These are phyloP conservation scores for Penicillium vulpinum DNA, from an alignment of 2,329 filamentous ascomycete genomes.

Conservation along the genomic window DNA sequence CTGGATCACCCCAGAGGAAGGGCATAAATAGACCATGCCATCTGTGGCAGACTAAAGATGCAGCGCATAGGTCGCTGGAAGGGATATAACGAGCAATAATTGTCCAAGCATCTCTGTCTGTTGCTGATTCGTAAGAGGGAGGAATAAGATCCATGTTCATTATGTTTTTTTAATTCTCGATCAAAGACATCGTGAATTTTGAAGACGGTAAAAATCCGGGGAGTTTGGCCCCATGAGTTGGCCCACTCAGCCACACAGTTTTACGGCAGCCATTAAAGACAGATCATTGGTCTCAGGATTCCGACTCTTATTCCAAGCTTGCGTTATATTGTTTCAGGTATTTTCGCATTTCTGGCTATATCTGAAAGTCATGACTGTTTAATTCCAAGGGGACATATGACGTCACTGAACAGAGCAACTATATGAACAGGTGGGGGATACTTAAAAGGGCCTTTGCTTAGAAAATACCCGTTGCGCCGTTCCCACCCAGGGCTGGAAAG, in stretches of 20 bases:
- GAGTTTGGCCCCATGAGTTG: slow-evolving; percentile 1
- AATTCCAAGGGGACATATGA: neutral
- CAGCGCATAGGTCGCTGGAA: slow-evolving; percentile 57
- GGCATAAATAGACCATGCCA: slow-evolving; percentile 62
- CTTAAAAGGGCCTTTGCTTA: neutral
- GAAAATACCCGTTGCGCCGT: slow-evolving; percentile 26
- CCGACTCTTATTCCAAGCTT: no score
- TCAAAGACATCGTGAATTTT: neutral
- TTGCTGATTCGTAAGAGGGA: slow-evolving; percentile 61
- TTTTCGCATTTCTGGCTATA: neutral
- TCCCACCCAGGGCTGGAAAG: slow-evolving; percentile 32
- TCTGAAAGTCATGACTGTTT: neutral
- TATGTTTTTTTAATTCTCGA: neutral
- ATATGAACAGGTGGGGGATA: neutral
- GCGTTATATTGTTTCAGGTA: neutral
- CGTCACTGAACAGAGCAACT: neutral
- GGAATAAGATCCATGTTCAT: slow-evolving; percentile 56
- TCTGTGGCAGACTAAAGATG: slow-evolving; percentile 56
- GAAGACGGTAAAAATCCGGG: neutral
- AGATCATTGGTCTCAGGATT: neutral
- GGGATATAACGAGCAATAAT: slow-evolving; percentile 59
- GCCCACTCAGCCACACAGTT: slow-evolving; percentile 4
- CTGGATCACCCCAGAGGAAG: slow-evolving; percentile 63
- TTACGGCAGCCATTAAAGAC: neutral
- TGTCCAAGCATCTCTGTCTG: slow-evolving; percentile 55